These are phyloP conservation scores for Venturia nashicola DNA, from an alignment of 2,329 filamentous ascomycete species.

Conservation along the genomic window DNA sequence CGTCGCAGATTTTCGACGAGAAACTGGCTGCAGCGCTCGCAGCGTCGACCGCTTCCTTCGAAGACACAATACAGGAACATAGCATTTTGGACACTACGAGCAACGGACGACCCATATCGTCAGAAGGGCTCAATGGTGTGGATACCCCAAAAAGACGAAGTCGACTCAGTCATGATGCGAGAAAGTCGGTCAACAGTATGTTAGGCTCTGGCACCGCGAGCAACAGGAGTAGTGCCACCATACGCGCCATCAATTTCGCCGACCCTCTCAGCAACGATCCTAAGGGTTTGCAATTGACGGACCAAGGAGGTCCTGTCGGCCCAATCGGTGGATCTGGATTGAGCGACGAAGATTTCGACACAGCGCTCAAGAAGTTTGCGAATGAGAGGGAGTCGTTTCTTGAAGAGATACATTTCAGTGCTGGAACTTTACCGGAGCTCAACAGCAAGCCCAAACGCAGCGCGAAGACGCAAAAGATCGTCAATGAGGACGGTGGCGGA, in stretches of 20 bases:
- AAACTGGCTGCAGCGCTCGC: constrained; percentile 18
- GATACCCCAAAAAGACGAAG: constrained; percentile 1
- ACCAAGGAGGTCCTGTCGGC: constrained; percentile 8
- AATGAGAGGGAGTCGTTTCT: constrained; percentile 90
- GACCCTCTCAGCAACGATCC: not conserved
- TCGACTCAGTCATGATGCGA: constrained; percentile 32
- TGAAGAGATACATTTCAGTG: constrained; percentile 80
- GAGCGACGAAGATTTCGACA: constrained; percentile 82
- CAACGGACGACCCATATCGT: constrained; percentile 28
- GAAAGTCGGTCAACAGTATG: constrained; percentile 40
- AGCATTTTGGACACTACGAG: constrained; percentile 40
- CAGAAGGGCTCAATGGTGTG: constrained; percentile 18
- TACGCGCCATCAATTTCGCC: constrained; percentile 32
- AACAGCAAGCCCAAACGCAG: constrained; percentile 57
- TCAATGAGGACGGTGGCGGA: constrained; percentile 47
- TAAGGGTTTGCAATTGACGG: not conserved
- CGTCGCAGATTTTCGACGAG: constrained; percentile 38
- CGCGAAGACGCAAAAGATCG: constrained; percentile 70
- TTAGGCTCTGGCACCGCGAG: constrained; percentile 35
- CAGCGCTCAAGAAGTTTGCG: constrained; percentile 85
- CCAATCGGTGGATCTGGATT: constrained; percentile 29
- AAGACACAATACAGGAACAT: constrained; percentile 51
- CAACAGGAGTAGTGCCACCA: constrained; percentile 53
- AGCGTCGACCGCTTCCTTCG: constrained; percentile 22
- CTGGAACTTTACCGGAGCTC: constrained; percentile 51